Evolutionary conservation across 1,139 yeast genomes (phyloP).

Genomic region (Diutina rugosa): DNA sequence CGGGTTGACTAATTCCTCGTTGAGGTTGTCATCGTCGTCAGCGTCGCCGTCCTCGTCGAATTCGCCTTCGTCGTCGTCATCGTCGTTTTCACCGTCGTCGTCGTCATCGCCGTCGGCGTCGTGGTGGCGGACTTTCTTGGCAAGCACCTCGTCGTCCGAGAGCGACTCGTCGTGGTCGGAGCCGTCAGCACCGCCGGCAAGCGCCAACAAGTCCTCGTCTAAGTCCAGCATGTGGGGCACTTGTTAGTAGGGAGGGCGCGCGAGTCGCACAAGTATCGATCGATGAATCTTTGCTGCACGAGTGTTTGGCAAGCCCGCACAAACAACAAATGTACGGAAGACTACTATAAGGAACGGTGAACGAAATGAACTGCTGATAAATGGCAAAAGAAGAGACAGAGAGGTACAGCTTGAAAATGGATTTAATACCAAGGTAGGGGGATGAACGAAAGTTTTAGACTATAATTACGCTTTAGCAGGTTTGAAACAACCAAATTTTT

Average conservation of each 20-base stretch:
- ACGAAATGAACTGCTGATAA: no score
- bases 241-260: neutral
- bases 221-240: conserved; percentile 38
- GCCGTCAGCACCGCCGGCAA: conserved; percentile 58
- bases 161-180: conserved; percentile 12
- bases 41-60: conserved; percentile 13
- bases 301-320: neutral
- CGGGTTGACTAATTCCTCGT: conserved; percentile 43
- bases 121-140: conserved; percentile 7
- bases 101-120: conserved; percentile 12
- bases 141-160: conserved; percentile 7
- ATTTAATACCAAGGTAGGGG: no score
- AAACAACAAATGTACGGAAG: no score
- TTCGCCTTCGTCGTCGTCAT: conserved; percentile 22
- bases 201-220: conserved; percentile 82
- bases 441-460: no score
- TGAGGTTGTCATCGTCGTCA: conserved; percentile 7
- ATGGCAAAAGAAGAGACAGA: no score
- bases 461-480: no score
- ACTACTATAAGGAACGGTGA: no score
- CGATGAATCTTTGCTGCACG: neutral
- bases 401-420: no score
- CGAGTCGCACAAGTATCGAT: neutral
- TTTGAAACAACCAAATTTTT: no score
- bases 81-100: conserved; percentile 7